Evolutionary conservation across 1,139 yeast species (phyloP), one percentile per base, ranked within the genome.

Genomic region (Kluyveromyces sp.): DNA sequence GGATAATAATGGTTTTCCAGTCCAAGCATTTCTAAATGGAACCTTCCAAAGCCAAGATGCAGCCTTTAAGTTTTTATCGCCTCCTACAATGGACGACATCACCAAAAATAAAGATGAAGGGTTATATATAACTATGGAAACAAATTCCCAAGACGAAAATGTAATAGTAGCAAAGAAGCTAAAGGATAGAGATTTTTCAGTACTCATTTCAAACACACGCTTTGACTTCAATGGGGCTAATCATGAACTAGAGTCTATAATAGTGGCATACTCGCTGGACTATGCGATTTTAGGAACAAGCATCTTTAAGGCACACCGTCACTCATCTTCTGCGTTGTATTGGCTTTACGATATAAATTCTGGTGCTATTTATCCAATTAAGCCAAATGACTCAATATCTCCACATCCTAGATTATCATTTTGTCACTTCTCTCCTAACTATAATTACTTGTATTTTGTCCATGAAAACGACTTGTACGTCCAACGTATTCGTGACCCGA

Each of bases 381-480:
- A 34, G 4, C 36, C 60, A 62, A 26, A 41, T 38, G 33, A 46
- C 48, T 6, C 52, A 61, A 2, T 55, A 56, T 7, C 54, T 50
- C 2, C 56, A 71, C 55, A 55, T 60, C 6, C 51, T 49, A 1
- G 57, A 15, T 50, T 75, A 10, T 64, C 72, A 5, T 78, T 81
- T 50, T 90, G 86, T 0, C 68, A 73, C 30, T 89, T 94, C 78
- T 81, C 95, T 0, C 96, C 96, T 1, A 66, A 71, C 3, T 87
- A 88, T 25, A 73, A 73, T 36, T 71, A 73, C 49, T 65, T 90
- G 36, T 81, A 92, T 2, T 89, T 77, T 61, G 87, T 88, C 2
- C 69, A 65, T 50, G 79, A 83, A 56, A 79, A 89, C 58, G 78
- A 92, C 59, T 60, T 92, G 4, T 87, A 70, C 56, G 47, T 85